These are phyloP conservation scores for Zymoseptoria passerinii DNA, from an alignment of 2,329 filamentous ascomycete genomes.

Conservation along the genomic window DNA sequence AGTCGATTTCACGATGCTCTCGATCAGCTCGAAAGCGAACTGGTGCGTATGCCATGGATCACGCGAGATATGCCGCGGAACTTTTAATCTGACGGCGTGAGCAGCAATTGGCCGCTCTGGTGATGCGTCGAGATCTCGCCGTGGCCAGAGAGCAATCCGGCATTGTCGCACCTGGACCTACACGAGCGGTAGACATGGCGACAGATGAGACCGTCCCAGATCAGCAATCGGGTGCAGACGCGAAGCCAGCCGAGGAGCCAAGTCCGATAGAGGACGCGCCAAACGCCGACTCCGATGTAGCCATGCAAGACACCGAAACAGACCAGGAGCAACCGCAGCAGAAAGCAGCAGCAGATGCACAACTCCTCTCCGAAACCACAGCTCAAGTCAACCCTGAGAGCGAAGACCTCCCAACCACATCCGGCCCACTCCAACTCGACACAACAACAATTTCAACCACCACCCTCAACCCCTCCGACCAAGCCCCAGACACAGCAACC, in stretches of 20 bases:
- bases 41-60: constrained; percentile 25
- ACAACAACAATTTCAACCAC: background rate
- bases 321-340: background rate
- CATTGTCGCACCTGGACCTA: background rate
- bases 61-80: background rate
- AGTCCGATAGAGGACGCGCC: background rate
- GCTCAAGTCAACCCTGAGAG: constrained; percentile 1
- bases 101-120: constrained; percentile 25
- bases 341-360: background rate
- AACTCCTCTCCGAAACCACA: background rate
- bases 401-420: background rate
- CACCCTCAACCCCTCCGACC: constrained; percentile 5
- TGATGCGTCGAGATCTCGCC: constrained; percentile 31
- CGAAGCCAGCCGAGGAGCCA: background rate
- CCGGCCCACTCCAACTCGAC: background rate
- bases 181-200: background rate
- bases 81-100: background rate
- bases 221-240: background rate
- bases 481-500: constrained; percentile 21
- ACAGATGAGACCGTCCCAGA: constrained; percentile 1
- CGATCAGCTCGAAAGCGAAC: constrained; percentile 43
- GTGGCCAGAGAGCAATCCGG: constrained; percentile 20
- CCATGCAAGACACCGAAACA: constrained; percentile 3
- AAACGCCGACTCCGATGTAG: constrained; percentile 1
- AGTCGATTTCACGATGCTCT: constrained; percentile 43